phyloP scores from a whole-genome alignment of 2,329 filamentous ascomycete species.

The Aurifilum marmelostoma region DNA sequence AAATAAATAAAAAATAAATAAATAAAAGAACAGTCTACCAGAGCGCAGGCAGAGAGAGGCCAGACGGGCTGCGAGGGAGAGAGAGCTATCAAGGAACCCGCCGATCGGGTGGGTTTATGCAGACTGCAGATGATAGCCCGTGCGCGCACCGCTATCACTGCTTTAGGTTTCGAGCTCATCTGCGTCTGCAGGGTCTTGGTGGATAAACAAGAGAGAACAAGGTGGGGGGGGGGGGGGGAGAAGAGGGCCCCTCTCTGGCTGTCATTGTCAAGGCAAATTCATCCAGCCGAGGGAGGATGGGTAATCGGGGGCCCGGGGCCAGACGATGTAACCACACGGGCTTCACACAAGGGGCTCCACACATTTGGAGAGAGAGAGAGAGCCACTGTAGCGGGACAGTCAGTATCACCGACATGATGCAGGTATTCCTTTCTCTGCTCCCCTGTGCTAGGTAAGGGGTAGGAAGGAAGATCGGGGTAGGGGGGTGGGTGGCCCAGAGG shows the following conservation, averaged over 20 bases:
- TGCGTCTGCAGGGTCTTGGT: constrained; percentile 1
- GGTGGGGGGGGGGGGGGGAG: no score
- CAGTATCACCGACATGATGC: neutral
- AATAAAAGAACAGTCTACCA: no score
- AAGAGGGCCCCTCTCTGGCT: neutral
- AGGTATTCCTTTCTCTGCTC: neutral
- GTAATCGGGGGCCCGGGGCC: neutral
- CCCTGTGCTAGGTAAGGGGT: neutral
- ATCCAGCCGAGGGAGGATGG: neutral
- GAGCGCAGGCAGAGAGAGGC: neutral
- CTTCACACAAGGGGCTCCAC: neutral
- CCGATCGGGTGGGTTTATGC: constrained; percentile 1
- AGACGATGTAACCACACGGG: constrained; percentile 3
- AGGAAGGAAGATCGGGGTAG: neutral
- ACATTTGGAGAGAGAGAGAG: neutral
- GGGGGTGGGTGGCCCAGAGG: no score
- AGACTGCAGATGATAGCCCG: neutral
- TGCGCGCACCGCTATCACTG: constrained; percentile 1
- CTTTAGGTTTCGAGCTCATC: constrained; percentile 1
- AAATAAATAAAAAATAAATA: no score
- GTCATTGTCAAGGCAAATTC: neutral
- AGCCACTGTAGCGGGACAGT: neutral
- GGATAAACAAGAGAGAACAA: no score
- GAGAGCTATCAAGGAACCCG: constrained; percentile 1
- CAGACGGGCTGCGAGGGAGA: neutral